Base-by-base conservation (phyloP, 257 asterid genomes). In the Striga asiatica region DNA sequence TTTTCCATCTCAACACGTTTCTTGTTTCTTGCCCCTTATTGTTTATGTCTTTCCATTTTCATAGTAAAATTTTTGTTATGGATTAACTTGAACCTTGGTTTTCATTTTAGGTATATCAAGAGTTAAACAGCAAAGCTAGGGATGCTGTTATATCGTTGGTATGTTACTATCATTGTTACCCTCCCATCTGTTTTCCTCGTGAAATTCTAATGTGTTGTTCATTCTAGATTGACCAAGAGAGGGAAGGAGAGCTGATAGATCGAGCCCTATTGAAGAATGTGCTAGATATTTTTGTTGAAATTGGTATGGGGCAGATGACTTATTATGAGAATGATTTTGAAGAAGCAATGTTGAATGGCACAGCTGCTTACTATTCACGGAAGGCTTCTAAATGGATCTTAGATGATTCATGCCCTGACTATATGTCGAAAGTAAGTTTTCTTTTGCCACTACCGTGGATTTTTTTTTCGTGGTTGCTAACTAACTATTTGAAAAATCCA, bases 301-400 rank as follows among this genome's bases (percentile, higher is more conserved):
- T n/a, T n/a, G n/a, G 98, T 56, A 84, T 91, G 98, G 95, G 96
- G 29, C 80, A 66, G 76, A 91, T 91, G 98, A 82, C 81, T 55
- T 60, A 59, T 58, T 91, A 91, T 70, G 95, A 84, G 59, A 82
- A 75, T 32, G 95, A 91, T 66, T 91, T 91, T 60, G 97, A 91
- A 77, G 85, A 71, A 57, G 81, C 89, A 50, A 66, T 87, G 96
- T 71, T 91, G 62, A 74, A 71, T 68, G 96, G 78, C 68, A 80
- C 93, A 1, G 95, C 98, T 13, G 84, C 95, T n/a, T n/a, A n/a
- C n/a, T n/a, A n/a, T n/a, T n/a, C n/a, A n/a, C n/a, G n/a, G n/a
- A n/a, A n/a, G n/a, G 98, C 98, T 60, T 91, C 98, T 37, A 91
- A 70, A 69, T 91, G 98, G 98, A 91, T 92, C 55, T 64, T 83